Conservation (phyloP, 192 early-diverging fungal species). For the Paraglomus brasilianum region DNA sequence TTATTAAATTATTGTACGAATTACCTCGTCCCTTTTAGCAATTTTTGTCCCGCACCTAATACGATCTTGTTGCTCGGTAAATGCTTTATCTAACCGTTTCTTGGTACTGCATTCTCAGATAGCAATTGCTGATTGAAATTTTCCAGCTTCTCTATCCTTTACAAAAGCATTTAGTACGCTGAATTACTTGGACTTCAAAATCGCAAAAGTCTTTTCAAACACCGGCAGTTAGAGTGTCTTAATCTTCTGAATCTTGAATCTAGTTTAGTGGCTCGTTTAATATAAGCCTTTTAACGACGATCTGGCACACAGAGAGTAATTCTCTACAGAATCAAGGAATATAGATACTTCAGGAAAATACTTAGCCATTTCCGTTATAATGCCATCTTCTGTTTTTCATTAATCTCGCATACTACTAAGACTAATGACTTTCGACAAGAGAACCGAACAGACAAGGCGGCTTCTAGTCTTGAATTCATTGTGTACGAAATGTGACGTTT, state of each 20-base stretch:
- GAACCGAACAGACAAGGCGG: not conserved
- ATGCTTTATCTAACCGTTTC: not conserved
- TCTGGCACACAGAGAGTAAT: conserved; percentile 15
- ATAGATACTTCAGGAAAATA: conserved; percentile 23
- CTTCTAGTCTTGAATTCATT: conserved; percentile 6
- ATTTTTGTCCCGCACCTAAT: not conserved
- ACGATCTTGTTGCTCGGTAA: conserved; percentile 12
- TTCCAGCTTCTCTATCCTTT: not conserved
- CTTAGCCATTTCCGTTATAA: conserved; percentile 5
- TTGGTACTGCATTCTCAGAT: conserved; percentile 6
- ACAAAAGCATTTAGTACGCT: conserved; percentile 3
- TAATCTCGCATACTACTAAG: not conserved
- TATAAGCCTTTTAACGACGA: not conserved
- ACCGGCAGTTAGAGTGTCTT: conserved; percentile 2
- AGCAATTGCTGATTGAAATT: not conserved
- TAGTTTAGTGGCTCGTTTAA: not conserved
- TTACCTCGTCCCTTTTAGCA: conserved; percentile 11
- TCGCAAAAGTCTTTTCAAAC: conserved; percentile 4
- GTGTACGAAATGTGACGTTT: not conserved
- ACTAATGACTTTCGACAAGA: not conserved
- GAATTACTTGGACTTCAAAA: conserved; percentile 13
- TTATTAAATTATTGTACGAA: conserved; percentile 7
- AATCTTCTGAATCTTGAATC: conserved; percentile 14
- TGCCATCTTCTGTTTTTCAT: conserved; percentile 1
- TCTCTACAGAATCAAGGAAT: conserved; percentile 9